phyloP scores from a whole-genome alignment of 495 filamentous ascomycete species.

The Terfezia claveryi region DNA sequence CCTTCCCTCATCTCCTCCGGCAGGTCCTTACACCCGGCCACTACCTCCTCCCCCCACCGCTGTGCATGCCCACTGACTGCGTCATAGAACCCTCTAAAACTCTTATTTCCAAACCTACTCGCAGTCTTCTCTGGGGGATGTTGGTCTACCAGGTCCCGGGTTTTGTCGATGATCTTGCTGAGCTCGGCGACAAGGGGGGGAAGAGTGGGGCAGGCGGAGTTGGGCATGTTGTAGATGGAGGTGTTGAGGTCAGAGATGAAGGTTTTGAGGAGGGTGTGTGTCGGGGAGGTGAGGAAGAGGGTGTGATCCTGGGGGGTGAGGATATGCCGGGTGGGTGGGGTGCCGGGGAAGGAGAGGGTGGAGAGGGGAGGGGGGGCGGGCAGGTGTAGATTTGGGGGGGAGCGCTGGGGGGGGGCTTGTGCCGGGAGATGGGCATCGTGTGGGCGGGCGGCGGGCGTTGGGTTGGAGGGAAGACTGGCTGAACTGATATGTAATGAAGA shows the following conservation, averaged over 20 bases:
- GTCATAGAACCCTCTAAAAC: conserved; percentile 68
- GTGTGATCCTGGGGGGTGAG: conserved; percentile 59
- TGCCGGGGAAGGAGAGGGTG: conserved; percentile 35
- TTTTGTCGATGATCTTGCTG: conserved; percentile 43
- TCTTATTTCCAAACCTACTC: conserved; percentile 83
- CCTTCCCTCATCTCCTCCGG: conserved; percentile 33
- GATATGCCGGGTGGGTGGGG: conserved; percentile 49
- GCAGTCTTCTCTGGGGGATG: conserved; percentile 69
- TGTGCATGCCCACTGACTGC: conserved; percentile 33
- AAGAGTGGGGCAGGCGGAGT: conserved; percentile 33
- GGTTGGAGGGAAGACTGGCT: no score
- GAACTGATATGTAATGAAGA: no score
- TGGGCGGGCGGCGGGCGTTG: neutral
- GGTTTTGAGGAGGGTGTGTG: conserved; percentile 51
- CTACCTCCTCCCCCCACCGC: conserved; percentile 36
- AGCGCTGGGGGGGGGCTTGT: conserved; percentile 32
- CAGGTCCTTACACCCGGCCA: conserved; percentile 28
- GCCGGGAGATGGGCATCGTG: conserved; percentile 13
- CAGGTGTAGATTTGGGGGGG: conserved; percentile 32
- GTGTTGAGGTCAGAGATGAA: conserved; percentile 79
- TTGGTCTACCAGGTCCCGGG: conserved; percentile 36
- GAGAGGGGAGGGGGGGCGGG: conserved; percentile 49
- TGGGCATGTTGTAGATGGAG: conserved; percentile 50
- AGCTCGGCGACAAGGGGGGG: conserved; percentile 39
- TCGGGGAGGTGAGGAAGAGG: conserved; percentile 54